These are phyloP conservation scores for Suhomyces guaymorum DNA, from an alignment of 1,139 yeast genomes.

Conservation along the genomic window DNA sequence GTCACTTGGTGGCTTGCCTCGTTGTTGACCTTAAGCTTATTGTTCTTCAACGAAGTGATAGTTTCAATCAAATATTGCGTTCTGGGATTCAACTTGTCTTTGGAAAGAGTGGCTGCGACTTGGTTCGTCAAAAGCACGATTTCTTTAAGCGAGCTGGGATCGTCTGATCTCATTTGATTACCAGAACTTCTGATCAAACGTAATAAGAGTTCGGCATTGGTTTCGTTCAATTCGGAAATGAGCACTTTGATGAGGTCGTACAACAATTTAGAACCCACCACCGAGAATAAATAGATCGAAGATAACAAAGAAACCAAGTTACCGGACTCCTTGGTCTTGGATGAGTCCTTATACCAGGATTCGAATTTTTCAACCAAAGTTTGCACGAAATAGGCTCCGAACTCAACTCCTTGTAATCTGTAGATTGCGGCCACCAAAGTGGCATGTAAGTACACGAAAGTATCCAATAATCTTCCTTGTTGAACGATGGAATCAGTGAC, in stretches of 20 bases:
- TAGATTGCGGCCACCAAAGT: conserved; percentile 75
- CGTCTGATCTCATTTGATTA: conserved; percentile 83
- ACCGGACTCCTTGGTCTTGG: conserved; percentile 55
- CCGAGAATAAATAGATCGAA: conserved; percentile 73
- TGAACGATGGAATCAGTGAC: conserved; percentile 66
- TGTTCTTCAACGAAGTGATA: conserved; percentile 80
- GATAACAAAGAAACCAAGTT: conserved; percentile 76
- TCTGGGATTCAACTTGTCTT: conserved; percentile 55
- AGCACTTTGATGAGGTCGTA: conserved; percentile 71
- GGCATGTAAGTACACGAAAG: conserved; percentile 79
- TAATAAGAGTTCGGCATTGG: conserved; percentile 74
- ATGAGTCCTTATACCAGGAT: conserved; percentile 26
- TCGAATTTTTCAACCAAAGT: conserved; percentile 69
- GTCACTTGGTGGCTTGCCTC: conserved; percentile 53
- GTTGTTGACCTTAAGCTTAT: conserved; percentile 60
- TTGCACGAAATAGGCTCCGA: conserved; percentile 88
- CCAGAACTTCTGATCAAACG: conserved; percentile 77
- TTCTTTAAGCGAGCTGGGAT: conserved; percentile 81
- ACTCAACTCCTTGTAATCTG: conserved; percentile 79
- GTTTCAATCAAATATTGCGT: conserved; percentile 84
- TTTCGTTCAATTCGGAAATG: conserved; percentile 60
- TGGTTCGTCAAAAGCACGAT: conserved; percentile 63
- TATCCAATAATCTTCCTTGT: conserved; percentile 69
- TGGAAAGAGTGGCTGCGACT: conserved; percentile 18
- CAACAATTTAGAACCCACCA: conserved; percentile 69